Conservation (phyloP, 1,284 basidiomycete species). For the Microbotryum lychnidis-dioicae region DNA sequence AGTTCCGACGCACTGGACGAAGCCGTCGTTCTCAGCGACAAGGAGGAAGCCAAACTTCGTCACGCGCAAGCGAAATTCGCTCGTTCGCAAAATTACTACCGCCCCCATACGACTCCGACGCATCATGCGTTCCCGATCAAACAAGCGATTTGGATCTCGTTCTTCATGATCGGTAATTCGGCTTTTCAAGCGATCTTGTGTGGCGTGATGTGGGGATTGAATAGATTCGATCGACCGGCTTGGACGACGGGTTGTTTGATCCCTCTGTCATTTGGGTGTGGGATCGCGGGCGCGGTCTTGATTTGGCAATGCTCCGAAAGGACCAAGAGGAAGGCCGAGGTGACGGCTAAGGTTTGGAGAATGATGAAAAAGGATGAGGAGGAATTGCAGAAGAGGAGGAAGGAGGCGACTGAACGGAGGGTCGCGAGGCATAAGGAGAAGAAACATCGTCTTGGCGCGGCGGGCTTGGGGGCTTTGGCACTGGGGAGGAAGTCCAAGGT, state of each 20-base stretch:
- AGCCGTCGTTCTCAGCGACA: constrained; percentile 6
- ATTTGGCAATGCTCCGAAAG: constrained; percentile 8
- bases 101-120: constrained; percentile 14
- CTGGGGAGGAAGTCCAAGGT: too few relatives aligned
- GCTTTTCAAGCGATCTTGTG: constrained; percentile 11
- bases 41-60: constrained; percentile 5
- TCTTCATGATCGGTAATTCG: constrained; percentile 12
- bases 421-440: constrained; percentile 5
- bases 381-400: constrained; percentile 2
- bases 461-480: too few relatives aligned
- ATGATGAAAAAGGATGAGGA: constrained; percentile 17
- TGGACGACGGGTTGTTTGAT: constrained; percentile 16
- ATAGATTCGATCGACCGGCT: constrained; percentile 9
- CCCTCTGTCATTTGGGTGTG: constrained; percentile 8
- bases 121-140: constrained; percentile 14
- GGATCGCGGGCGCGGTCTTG: constrained; percentile 7
- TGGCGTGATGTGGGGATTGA: constrained; percentile 11
- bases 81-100: constrained; percentile 10
- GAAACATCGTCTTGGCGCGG: not conserved
- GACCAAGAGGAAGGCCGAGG: constrained; percentile 17
- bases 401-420: constrained; percentile 1
- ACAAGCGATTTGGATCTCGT: constrained; percentile 4
- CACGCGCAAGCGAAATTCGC: constrained; percentile 5
- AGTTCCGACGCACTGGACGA: not conserved
- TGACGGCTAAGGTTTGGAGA: constrained; percentile 1